These are phyloP conservation scores for Gypsophila paniculata DNA, from an alignment of 179 eudicot genomes.

Conservation along the genomic window DNA sequence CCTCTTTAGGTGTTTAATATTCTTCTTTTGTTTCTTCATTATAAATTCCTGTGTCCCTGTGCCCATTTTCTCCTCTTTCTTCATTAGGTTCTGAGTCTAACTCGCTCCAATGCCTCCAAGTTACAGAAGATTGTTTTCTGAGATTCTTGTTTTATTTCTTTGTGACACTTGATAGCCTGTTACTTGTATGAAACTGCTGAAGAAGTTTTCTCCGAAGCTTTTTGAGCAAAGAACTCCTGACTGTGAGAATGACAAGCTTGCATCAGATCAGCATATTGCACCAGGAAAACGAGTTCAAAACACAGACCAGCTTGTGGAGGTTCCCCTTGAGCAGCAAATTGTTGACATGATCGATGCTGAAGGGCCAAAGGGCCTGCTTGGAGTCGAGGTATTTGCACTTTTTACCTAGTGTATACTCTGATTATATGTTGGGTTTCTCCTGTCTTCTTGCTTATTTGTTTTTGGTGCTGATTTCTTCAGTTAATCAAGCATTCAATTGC, in stretches of 20 bases:
- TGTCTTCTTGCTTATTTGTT: neutral
- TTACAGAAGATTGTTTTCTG: neutral
- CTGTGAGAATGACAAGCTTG: conserved; percentile 39
- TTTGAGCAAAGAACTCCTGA: conserved; percentile 55
- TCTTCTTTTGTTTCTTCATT: neutral
- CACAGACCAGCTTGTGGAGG: conserved; percentile 83
- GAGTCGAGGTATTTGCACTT: conserved; percentile 52
- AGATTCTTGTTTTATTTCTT: neutral
- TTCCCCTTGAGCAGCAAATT: conserved; percentile 83
- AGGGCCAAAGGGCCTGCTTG: conserved; percentile 76
- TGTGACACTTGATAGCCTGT: conserved; percentile 49
- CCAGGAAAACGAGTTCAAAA: conserved; percentile 53
- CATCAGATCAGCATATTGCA: conserved; percentile 39
- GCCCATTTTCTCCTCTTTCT: neutral
- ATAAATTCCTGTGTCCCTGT: neutral
- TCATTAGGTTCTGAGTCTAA: neutral
- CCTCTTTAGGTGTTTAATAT: neutral
- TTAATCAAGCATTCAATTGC: neutral
- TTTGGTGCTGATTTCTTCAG: neutral
- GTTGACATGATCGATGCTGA: conserved; percentile 79
- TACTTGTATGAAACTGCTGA: conserved; percentile 69
- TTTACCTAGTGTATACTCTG: conserved; percentile 10
- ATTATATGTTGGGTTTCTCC: neutral
- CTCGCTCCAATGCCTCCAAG: conserved; percentile 11
- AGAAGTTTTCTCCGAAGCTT: conserved; percentile 57